Evolutionary conservation across 768 basidiomycete species (phyloP).

Genomic region (Boletus tylopilopsis): DNA sequence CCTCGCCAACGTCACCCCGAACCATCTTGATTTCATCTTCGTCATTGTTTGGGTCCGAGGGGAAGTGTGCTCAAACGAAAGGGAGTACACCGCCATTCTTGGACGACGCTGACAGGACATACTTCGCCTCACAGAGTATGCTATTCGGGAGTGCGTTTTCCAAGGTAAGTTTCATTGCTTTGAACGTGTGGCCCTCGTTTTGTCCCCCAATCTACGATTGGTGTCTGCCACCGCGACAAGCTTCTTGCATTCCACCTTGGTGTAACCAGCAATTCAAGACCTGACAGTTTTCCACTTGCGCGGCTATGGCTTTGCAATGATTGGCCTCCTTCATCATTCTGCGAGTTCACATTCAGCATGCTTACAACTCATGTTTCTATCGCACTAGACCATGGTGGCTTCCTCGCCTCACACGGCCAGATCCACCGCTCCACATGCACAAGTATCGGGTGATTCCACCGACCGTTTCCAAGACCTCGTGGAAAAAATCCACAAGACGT

Average conservation of each 20-base stretch:
- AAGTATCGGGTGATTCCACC: conserved; percentile 7
- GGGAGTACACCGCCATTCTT: not conserved
- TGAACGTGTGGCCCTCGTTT: conserved; percentile 8
- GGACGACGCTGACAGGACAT: not conserved
- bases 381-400: conserved; percentile 2
- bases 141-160: conserved; percentile 39
- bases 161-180: conserved; percentile 13
- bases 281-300: conserved; percentile 2
- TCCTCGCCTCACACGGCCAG: conserved; percentile 4
- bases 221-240: not conserved
- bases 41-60: conserved; percentile 19
- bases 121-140: conserved; percentile 37
- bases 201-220: not conserved
- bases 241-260: not conserved
- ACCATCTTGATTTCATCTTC: conserved; percentile 20
- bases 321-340: conserved; percentile 7
- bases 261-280: not conserved
- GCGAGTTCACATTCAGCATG: not conserved
- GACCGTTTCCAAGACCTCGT: conserved; percentile 51
- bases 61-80: not conserved
- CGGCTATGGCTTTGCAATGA: conserved; percentile 8
- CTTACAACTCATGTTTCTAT: conserved; percentile 13
- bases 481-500: conserved; percentile 61
- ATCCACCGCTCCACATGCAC: conserved; percentile 8
- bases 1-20: conserved; percentile 2